Conservation (phyloP, 345 rosid genomes). For the Populus simonii region DNA sequence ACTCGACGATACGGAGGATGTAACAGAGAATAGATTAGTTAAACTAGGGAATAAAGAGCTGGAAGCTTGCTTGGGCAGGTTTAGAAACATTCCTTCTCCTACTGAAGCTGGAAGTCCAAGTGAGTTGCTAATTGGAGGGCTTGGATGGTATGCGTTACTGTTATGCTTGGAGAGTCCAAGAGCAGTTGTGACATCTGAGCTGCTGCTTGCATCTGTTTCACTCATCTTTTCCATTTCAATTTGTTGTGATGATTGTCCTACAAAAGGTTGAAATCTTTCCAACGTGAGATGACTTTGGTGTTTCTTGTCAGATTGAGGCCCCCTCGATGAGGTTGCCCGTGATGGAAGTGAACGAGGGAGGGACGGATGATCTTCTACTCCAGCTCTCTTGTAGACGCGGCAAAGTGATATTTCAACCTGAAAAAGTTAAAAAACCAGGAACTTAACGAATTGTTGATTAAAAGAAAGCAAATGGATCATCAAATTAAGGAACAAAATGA, state of each 20-base stretch:
- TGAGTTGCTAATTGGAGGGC: slow-evolving; percentile 24
- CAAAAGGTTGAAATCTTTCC: slow-evolving; percentile 24
- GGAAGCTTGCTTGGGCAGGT: slow-evolving; percentile 29
- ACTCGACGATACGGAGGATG: slow-evolving; percentile 31
- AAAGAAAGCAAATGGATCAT: not conserved
- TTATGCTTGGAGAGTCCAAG: slow-evolving; percentile 58
- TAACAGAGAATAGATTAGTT: slow-evolving; percentile 19
- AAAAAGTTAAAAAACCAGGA: not conserved
- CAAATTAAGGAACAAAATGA: not conserved
- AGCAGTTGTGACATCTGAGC: slow-evolving; percentile 63
- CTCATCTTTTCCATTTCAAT: slow-evolving; percentile 35
- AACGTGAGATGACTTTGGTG: slow-evolving; percentile 20
- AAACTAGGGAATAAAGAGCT: slow-evolving; percentile 23
- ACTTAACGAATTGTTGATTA: not conserved
- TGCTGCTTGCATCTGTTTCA: slow-evolving; percentile 48
- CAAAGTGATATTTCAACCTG: slow-evolving; percentile 87
- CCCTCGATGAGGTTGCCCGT: slow-evolving; percentile 33
- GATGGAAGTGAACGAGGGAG: slow-evolving; percentile 66
- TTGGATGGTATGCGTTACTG: slow-evolving; percentile 38
- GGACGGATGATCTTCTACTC: slow-evolving; percentile 89
- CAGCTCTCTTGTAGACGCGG: slow-evolving; percentile 92
- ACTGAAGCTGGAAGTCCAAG: slow-evolving; percentile 29
- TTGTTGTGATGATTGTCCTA: slow-evolving; percentile 20
- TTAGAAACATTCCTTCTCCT: slow-evolving; percentile 33
- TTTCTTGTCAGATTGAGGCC: slow-evolving; percentile 21